Conservation (phyloP, 805 yeast genomes). For the Tetrapisispora arboricola region DNA sequence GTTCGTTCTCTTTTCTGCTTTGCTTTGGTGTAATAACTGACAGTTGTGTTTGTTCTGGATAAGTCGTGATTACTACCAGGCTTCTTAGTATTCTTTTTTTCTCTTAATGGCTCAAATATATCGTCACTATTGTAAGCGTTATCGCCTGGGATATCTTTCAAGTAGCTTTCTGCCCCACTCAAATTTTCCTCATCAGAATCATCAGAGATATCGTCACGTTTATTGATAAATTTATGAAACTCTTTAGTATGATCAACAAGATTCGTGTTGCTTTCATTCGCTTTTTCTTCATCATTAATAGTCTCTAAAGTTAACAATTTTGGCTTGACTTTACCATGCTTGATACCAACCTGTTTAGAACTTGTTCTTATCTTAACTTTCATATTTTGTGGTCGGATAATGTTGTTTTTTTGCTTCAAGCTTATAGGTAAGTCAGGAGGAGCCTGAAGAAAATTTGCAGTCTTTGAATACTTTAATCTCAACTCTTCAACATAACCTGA, state of each 20-base stretch:
- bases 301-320: conserved; percentile 27
- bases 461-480: conserved; percentile 23
- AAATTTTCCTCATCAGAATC: conserved; percentile 6
- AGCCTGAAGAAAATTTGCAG: conserved; percentile 27
- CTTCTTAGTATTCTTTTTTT: conserved; percentile 12
- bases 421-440: conserved; percentile 29
- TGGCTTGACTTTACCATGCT: conserved; percentile 29
- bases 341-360: conserved; percentile 29
- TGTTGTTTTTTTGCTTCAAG: conserved; percentile 25
- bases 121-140: conserved; percentile 30
- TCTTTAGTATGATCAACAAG: conserved; percentile 26
- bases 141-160: conserved; percentile 29
- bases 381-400: conserved; percentile 26
- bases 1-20: conserved; percentile 18
- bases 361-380: conserved; percentile 28
- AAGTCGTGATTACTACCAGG: conserved; percentile 1
- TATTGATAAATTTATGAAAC: conserved; percentile 23
- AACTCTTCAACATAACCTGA: conserved; percentile 28
- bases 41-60: conserved; percentile 22
- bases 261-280: conserved; percentile 4
- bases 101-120: conserved; percentile 25
- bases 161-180: conserved; percentile 16
- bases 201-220: conserved; percentile 7
- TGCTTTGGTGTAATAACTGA: conserved; percentile 27
- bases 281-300: conserved; percentile 8